phyloP scores from a whole-genome alignment of 768 basidiomycete genomes.

The Paxillus involutus region DNA sequence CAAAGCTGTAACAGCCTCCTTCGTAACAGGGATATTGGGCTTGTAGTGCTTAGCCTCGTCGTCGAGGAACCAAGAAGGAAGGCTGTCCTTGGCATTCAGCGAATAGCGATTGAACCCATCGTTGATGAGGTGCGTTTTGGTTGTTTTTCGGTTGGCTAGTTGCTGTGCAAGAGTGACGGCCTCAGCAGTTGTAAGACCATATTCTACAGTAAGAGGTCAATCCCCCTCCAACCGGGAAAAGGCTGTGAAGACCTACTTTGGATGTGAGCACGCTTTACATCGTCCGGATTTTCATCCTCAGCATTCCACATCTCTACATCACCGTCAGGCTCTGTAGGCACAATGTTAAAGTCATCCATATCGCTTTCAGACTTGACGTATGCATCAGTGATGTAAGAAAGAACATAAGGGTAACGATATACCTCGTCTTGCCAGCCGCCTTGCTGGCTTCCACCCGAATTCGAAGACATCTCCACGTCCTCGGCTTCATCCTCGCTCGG shows the following conservation, averaged over 20 bases:
- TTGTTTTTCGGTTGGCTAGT: slow-evolving; percentile 87
- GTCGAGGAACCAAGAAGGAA: slow-evolving; percentile 96
- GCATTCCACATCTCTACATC: slow-evolving; percentile 78
- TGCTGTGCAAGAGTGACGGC: slow-evolving; percentile 90
- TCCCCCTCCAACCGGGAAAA: neutral
- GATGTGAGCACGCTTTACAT: slow-evolving; percentile 60
- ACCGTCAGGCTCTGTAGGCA: slow-evolving; percentile 56
- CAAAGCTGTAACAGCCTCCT: slow-evolving; percentile 85
- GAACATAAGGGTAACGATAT: neutral
- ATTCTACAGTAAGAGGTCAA: slow-evolving; percentile 45
- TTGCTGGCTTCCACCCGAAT: slow-evolving; percentile 32
- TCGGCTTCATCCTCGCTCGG: slow-evolving; percentile 30
- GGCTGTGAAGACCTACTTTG: slow-evolving; percentile 48
- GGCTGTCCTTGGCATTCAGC: slow-evolving; percentile 85
- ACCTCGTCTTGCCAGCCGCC: slow-evolving; percentile 31
- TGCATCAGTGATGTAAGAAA: slow-evolving; percentile 7
- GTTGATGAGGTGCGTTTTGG: slow-evolving; percentile 85
- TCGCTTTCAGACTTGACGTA: slow-evolving; percentile 17
- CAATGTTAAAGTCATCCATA: slow-evolving; percentile 67
- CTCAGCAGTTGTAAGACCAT: slow-evolving; percentile 83
- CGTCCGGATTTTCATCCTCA: slow-evolving; percentile 75
- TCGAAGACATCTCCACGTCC: slow-evolving; percentile 25
- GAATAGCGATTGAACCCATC: slow-evolving; percentile 96
- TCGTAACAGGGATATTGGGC: slow-evolving; percentile 93
- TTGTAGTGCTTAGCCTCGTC: slow-evolving; percentile 94